Evolutionary conservation across 495 filamentous ascomycete genomes (phyloP), one percentile per base, ranked within the genome.

Genomic region (Penicillium alfredii): DNA sequence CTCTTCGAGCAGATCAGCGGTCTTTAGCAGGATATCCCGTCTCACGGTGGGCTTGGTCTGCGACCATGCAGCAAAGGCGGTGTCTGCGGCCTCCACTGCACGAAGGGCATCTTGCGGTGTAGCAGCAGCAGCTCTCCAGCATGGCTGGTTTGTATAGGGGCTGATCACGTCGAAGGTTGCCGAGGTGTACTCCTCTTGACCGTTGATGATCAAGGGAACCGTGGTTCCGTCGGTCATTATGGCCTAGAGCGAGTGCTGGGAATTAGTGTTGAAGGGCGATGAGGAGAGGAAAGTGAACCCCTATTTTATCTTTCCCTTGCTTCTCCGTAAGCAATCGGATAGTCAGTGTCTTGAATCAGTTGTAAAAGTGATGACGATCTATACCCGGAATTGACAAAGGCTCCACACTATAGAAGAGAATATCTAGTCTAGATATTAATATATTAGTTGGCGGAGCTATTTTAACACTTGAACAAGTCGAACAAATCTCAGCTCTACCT

Each of bases 21-120:
- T 78, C 52, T 79, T 81, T 35, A 86, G 65, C 30, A 95, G 68
- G 52, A 94, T 78, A 46, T 86, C 75, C 17, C 86, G 81, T 15
- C 85, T 78, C 20, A 61, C 45, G 12, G 66, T 55, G 6, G 81
- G 76, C 22, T 78, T 78, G 0, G 78, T 77, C 28, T 74, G 66
- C 24, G 70, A 73, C 88, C 88, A 95, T 41, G 74, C 50, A 32
- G 73, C 72, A 55, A 86, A 83, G 4, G 87, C 87, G 3, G 69
- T 65, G 19, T 76, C 63, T 0, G 88, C 86, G 1, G 85, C 72
- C 15, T 75, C 63, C 16, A 86, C 62, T 19, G 85, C 85, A 13
- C 68, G 59, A 16, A 69, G 50, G 24, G 77, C 84, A 39, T 90
- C 80, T 15, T 58, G 46, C 11, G 77, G 62, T 7, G 74, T 71